Conservation (phyloP, 495 filamentous ascomycete genomes). For the Trichocladium uniseriatum region DNA sequence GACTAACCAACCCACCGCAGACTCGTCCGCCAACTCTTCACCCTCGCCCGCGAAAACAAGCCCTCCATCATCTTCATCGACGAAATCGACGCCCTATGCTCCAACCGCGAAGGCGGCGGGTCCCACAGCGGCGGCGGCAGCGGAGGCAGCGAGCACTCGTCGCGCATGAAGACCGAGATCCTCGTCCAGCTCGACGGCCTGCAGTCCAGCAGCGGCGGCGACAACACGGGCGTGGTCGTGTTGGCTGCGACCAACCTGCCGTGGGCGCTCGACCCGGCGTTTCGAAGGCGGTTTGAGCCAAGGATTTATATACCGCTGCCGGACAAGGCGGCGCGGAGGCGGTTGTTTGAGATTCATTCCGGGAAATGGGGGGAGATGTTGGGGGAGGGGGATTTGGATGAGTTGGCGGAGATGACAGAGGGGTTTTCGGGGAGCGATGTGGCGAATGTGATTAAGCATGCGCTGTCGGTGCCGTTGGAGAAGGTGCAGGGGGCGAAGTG, state of each 20-base stretch:
- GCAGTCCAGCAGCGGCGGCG: constrained; percentile 43
- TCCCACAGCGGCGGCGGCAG: constrained; percentile 30
- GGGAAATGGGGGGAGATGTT: constrained; percentile 60
- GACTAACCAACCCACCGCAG: constrained; percentile 44
- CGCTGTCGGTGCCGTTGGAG: constrained; percentile 83
- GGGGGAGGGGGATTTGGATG: constrained; percentile 57
- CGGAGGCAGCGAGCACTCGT: constrained; percentile 83
- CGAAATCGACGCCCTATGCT: constrained; percentile 92
- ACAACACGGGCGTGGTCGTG: constrained; percentile 78
- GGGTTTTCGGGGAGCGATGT: constrained; percentile 95
- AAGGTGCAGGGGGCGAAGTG: constrained; percentile 85
- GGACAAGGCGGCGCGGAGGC: constrained; percentile 69
- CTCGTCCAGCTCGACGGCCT: constrained; percentile 98
- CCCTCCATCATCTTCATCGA: constrained; percentile 97
- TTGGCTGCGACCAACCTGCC: constrained; percentile 96
- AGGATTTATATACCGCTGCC: constrained; percentile 86
- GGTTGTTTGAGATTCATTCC: constrained; percentile 84
- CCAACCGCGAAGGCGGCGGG: constrained; percentile 52
- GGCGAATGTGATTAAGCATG: constrained; percentile 82
- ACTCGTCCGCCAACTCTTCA: constrained; percentile 87
- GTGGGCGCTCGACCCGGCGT: constrained; percentile 90
- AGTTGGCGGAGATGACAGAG: constrained; percentile 66
- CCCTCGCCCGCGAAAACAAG: constrained; percentile 89
- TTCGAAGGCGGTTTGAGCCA: constrained; percentile 83
- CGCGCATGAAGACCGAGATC: constrained; percentile 91